Base-by-base conservation (phyloP, 306 rosid genomes). In the Cicer cuneatum region DNA sequence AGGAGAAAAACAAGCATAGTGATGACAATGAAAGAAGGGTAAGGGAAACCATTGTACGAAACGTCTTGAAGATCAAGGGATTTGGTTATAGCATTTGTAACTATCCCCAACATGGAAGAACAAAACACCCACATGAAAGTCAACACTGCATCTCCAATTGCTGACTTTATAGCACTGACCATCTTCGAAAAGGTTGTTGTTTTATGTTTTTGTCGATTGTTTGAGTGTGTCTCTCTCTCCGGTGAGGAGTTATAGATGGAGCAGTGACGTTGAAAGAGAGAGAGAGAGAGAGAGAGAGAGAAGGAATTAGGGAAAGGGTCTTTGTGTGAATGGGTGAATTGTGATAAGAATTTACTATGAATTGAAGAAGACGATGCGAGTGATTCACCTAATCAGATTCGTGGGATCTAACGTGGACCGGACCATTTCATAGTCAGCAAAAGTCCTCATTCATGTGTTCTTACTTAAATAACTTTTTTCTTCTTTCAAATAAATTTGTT, bases 91-190 rank as follows among this genome's bases (percentile, higher is more conserved):
- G 84, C 10, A 24, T 47, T 40, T 1, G 95, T 83, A 39, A 82
- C 78, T n/a, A 82, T 77, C 7, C 98, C 98, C 5, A 93, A 47
- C 13, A 74, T 13, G 24, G 98, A 90, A 5, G 96, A 89, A 41
- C 83, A 60, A 65, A 86, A 86, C 5, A 86, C 88, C 96, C 98
- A 93, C 91, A 90, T 64, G 80, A 84, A 84, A 5, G 96, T 90
- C 65, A 93, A 69, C 62, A 90, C 76, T 18, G 59, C 84, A 35
- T 92, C 98, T 13, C 94, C 98, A 54, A 80, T 52, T 12, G 96
- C 96, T 5, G 91, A 83, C 76, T 86, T 86, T 10, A 90, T 72
- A 5, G 88, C 88, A 54, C 87, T 40, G 0, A 43, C 78, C 86
- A 90, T 86, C 12, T 63, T 78, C 16, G 42, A 66, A 8, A 13